A percentile compares a stretch with the other conserved stretches of the same genome.
These are phyloP conservation scores for Chernovozyma aurita DNA, from an alignment of 1,139 yeast genomes.

Conservation along the genomic window DNA sequence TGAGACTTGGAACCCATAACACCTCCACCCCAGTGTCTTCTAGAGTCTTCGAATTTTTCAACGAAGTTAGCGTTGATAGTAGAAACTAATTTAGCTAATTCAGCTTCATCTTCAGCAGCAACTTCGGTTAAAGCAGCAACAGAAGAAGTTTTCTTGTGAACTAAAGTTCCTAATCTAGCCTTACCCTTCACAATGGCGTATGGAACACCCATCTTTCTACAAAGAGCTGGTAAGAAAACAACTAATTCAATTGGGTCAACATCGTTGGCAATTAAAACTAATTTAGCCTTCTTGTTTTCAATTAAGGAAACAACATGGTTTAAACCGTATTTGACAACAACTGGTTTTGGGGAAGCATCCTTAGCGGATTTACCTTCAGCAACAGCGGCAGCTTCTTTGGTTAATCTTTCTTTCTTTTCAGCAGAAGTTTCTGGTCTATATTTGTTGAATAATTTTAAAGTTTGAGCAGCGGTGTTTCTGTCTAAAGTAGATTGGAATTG, in stretches of 20 bases:
- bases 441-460: slow-evolving; percentile 95
- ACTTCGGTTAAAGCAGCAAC: slow-evolving; percentile 97
- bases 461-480: slow-evolving; percentile 97
- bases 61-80: slow-evolving; percentile 89
- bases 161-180: slow-evolving; percentile 97
- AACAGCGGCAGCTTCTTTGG: slow-evolving; percentile 97
- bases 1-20: slow-evolving; percentile 89
- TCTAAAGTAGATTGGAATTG: slow-evolving; percentile 94
- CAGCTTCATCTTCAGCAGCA: slow-evolving; percentile 88
- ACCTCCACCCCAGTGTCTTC: slow-evolving; percentile 99
- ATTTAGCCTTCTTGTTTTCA: slow-evolving; percentile 97
- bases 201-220: slow-evolving; percentile 99
- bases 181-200: slow-evolving; percentile 98
- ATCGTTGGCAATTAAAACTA: slow-evolving; percentile 95
- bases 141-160: slow-evolving; percentile 94
- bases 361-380: slow-evolving; percentile 96
- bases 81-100: slow-evolving; percentile 85
- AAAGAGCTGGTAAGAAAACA: slow-evolving; percentile 93
- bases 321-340: slow-evolving; percentile 93
- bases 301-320: slow-evolving; percentile 96
- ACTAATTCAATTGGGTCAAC: slow-evolving; percentile 99
- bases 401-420: slow-evolving; percentile 98
- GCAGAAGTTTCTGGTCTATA: slow-evolving; percentile 97
- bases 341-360: slow-evolving; percentile 95
- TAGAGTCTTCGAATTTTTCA: slow-evolving; percentile 89